phyloP scores from a whole-genome alignment of 2,329 filamentous ascomycete genomes.

The Penicillium sp. region DNA sequence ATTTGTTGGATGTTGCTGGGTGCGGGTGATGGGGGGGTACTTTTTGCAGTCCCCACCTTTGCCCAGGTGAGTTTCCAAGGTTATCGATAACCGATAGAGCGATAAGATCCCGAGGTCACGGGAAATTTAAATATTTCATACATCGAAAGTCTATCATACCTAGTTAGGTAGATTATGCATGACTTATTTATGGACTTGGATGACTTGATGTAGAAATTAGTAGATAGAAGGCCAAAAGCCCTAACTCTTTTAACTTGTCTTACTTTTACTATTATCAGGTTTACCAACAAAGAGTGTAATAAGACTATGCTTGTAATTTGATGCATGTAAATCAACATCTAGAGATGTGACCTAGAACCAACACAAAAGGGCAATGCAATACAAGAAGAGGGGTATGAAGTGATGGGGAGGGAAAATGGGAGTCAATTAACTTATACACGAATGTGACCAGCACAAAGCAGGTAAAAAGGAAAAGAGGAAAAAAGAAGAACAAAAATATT shows the following conservation, averaged over 20 bases:
- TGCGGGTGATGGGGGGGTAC: constrained; percentile 6
- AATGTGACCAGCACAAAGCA: constrained; percentile 36
- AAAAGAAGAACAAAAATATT: constrained; percentile 20
- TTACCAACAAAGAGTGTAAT: not conserved
- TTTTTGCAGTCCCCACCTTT: constrained; percentile 7
- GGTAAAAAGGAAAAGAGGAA: constrained; percentile 7
- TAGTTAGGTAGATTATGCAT: not conserved
- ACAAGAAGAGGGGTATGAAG: constrained; percentile 32
- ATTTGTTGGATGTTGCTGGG: constrained; percentile 1
- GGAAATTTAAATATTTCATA: not conserved
- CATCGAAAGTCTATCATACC: not conserved
- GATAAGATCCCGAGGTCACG: not conserved
- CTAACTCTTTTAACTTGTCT: not conserved
- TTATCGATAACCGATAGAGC: constrained; percentile 6
- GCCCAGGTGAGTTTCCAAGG: not conserved
- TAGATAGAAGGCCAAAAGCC: not conserved
- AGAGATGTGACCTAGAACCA: constrained; percentile 16
- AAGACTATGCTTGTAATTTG: constrained; percentile 17
- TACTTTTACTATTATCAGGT: not conserved
- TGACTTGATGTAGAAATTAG: not conserved
- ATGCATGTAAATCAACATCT: constrained; percentile 15
- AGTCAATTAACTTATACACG: constrained; percentile 32
- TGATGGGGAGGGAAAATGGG: constrained; percentile 18
- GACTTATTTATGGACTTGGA: not conserved
- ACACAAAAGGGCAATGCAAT: constrained; percentile 22